Base-by-base conservation (phyloP, 2,329 filamentous ascomycete genomes). In the Zalaria sp. region DNA sequence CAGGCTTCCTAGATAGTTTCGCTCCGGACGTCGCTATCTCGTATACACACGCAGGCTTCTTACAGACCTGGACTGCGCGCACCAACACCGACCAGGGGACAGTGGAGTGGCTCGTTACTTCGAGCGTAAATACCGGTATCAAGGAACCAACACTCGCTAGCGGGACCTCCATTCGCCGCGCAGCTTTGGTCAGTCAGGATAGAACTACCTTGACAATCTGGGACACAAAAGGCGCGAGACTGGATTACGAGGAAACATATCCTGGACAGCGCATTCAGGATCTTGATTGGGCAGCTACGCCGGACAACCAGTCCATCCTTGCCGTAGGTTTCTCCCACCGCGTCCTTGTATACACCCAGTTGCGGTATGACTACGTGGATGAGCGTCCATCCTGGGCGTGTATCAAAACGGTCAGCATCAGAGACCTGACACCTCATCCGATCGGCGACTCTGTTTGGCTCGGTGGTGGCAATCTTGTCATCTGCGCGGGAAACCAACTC, bases 361-460 rank as follows among this genome's bases (percentile, higher is more conserved):
- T 93, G 64, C 81, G 88, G 8, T 95, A 91, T 55, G 86, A 94
- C 59, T 94, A 94, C 56, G 69, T 94, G 11, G 86, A 88, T 53
- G 81, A 84, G 46, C 82, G 83, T 1, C 83, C 86, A n/a, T 85
- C 87, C 0, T 95, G 88, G 88, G 82, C 84, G 1, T 72, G 82
- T 25, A 81, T 95, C 44, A 73, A 83, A 37, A 83, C 93, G 56
- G 84, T 95, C 43, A 78, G 73, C 52, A 88, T 87, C 44, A 73
- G 81, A 47, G 80, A 88, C 45, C 67, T 87, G 32, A 40, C 37
- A 6, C 84, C 87, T 27, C 85, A 94, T 58, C 83, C 86, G 0
- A 93, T 95, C 39, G 88, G 87, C 2, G 88, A 95, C 57, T 93
- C 87, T 1, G 85, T 85, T 10, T 98, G 91, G 91, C 67, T 95